Conservation (phyloP, 2,329 filamentous ascomycete genomes). For the Blumeria graminis region DNA sequence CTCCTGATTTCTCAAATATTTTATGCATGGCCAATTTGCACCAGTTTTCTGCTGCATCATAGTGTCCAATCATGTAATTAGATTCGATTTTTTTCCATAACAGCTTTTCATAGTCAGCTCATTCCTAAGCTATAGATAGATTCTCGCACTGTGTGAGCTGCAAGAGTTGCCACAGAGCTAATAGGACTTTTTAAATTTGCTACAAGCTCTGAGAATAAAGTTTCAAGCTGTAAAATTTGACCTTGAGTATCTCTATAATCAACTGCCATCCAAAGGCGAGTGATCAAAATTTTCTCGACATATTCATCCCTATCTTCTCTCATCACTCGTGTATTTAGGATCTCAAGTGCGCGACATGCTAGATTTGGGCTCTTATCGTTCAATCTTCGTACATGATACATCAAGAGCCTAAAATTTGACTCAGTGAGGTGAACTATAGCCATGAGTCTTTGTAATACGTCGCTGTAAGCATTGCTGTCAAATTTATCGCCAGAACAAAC, state of each 20-base stretch:
- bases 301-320: conserved; percentile 26
- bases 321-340: conserved; percentile 32
- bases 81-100: conserved; percentile 60
- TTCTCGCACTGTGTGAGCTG: conserved; percentile 36
- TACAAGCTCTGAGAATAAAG: conserved; percentile 23
- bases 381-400: conserved; percentile 44
- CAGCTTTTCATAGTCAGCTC: conserved; percentile 25
- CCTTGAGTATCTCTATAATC: conserved; percentile 18
- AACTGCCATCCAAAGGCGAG: conserved; percentile 40
- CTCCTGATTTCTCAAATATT: conserved; percentile 40
- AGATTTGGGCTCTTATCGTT: conserved; percentile 26
- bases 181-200: conserved; percentile 24
- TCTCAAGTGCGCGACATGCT: conserved; percentile 30
- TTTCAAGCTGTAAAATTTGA: conserved; percentile 17
- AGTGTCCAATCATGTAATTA: conserved; percentile 26
- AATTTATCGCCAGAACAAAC: conserved; percentile 23
- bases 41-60: conserved; percentile 38
- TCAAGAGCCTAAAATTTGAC: conserved; percentile 36
- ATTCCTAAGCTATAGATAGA: conserved; percentile 1
- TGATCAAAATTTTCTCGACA: conserved; percentile 46
- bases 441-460: conserved; percentile 36
- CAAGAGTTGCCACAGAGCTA: conserved; percentile 34
- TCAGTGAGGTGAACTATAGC: conserved; percentile 33
- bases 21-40: conserved; percentile 42
- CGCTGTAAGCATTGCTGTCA: conserved; percentile 23